These are phyloP conservation scores for Pyrenophora seminiperda DNA, from an alignment of 2,329 filamentous ascomycete genomes.

Conservation along the genomic window DNA sequence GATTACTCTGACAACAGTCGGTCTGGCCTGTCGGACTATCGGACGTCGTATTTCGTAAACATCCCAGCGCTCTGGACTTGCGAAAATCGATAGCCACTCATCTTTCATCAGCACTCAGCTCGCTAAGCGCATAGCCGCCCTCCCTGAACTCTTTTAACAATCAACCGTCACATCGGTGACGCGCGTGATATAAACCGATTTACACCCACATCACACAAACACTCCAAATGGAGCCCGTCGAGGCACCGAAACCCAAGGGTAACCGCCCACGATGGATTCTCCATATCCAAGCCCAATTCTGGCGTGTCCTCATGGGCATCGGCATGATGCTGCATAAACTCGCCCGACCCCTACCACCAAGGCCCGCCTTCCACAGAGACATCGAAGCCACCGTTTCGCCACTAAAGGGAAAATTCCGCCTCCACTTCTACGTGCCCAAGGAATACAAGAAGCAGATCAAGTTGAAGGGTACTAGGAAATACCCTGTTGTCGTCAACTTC, in stretches of 20 bases:
- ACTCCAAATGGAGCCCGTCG: conserved; percentile 4
- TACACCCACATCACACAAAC: not conserved
- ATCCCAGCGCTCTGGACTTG: not conserved
- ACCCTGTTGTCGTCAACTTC: conserved; percentile 66
- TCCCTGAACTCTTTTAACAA: conserved; percentile 4
- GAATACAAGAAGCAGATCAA: conserved; percentile 54
- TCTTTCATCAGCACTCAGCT: conserved; percentile 6
- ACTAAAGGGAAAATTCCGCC: conserved; percentile 54
- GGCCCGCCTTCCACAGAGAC: conserved; percentile 63
- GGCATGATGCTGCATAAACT: conserved; percentile 71
- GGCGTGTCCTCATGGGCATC: conserved; percentile 70
- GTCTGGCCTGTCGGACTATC: not conserved
- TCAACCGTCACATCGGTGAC: conserved; percentile 13
- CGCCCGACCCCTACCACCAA: conserved; percentile 64
- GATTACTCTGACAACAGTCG: not conserved
- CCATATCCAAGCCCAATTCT: conserved; percentile 66
- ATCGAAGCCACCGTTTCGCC: conserved; percentile 58
- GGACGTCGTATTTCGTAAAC: not conserved
- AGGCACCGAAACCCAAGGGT: conserved; percentile 25
- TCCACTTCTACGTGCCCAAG: conserved; percentile 66
- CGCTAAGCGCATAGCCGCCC: conserved; percentile 20
- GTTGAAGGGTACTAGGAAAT: conserved; percentile 51
- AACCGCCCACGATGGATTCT: conserved; percentile 63
- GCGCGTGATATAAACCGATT: conserved; percentile 2
- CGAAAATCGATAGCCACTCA: not conserved